Conservation (phyloP, 192 early-diverging fungal genomes). For the Linnemannia zychae region DNA sequence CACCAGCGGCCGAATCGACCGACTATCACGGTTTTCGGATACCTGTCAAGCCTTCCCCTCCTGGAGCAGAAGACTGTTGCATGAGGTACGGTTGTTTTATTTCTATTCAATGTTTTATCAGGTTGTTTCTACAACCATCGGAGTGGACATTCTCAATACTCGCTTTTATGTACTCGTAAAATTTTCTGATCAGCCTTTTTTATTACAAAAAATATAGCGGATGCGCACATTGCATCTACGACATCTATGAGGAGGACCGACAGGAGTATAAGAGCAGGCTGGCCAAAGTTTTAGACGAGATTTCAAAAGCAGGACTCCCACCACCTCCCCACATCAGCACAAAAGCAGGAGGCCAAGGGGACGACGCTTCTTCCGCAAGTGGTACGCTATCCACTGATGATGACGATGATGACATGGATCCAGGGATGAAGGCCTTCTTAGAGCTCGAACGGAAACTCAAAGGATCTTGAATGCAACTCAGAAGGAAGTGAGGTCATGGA, state of each 20-base stretch:
- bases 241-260: slow-evolving; percentile 51
- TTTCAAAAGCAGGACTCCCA: slow-evolving; percentile 38
- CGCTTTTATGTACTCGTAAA: not conserved
- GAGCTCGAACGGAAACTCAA: slow-evolving; percentile 62
- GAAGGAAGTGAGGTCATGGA: not conserved
- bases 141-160: not conserved
- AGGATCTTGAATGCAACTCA: slow-evolving; percentile 17
- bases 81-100: slow-evolving; percentile 38
- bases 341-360: not conserved
- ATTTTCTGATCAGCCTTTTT: not conserved
- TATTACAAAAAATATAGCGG: slow-evolving; percentile 34
- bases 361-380: not conserved
- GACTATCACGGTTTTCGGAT: slow-evolving; percentile 41
- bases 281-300: slow-evolving; percentile 24
- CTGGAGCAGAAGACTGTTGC: slow-evolving; percentile 52
- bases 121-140: not conserved
- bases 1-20: slow-evolving; percentile 2
- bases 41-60: slow-evolving; percentile 41
- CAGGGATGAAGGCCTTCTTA: slow-evolving; percentile 67
- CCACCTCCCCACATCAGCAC: slow-evolving; percentile 21
- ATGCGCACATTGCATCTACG: slow-evolving; percentile 51
- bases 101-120: no score
- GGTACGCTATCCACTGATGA: slow-evolving; percentile 9
- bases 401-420: slow-evolving; percentile 60
- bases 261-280: slow-evolving; percentile 40